A percentile compares a stretch with the other conserved stretches of the same genome.
Evolutionary conservation across 2,329 filamentous ascomycete genomes (phyloP).

Genomic region (Colletotrichum orbiculare): DNA sequence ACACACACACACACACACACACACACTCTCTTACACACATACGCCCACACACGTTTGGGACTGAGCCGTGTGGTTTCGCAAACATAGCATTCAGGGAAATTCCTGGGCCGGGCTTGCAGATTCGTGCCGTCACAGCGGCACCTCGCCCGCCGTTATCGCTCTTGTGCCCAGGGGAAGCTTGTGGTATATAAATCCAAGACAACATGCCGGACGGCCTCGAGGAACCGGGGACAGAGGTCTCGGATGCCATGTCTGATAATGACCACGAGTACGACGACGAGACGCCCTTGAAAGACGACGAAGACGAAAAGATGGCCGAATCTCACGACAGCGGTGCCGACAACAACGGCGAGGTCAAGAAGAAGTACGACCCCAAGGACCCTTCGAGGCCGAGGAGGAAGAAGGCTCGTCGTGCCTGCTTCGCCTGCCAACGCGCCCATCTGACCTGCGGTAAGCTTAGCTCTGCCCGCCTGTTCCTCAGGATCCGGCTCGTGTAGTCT

Average conservation of each 20-base stretch:
- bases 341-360: conserved; percentile 66
- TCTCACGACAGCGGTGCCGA: conserved; percentile 50
- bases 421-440: conserved; percentile 96
- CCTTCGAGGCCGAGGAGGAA: conserved; percentile 89
- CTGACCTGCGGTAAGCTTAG: conserved; percentile 91
- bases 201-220: conserved; percentile 67
- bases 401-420: conserved; percentile 95
- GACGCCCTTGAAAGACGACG: conserved; percentile 56
- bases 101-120: conserved; percentile 46
- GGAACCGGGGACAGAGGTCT: conserved; percentile 64
- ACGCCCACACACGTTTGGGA: conserved; percentile 23
- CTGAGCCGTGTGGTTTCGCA: conserved; percentile 36
- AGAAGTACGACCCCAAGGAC: conserved; percentile 86
- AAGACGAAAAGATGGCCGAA: conserved; percentile 63
- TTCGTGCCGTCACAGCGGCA: conserved; percentile 45
- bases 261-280: conserved; percentile 67
- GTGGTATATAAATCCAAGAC: conserved; percentile 63
- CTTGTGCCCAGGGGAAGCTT: conserved; percentile 33
- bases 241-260: conserved; percentile 69
- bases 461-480: conserved; percentile 8
- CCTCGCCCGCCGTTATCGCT: conserved; percentile 21
- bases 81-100: conserved; percentile 21
- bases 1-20: conserved; percentile 18
- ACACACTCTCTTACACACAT: conserved; percentile 24
- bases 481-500: conserved; percentile 22